Base-by-base conservation (phyloP, 257 asterid genomes). In the Ehretia macrophylla region DNA sequence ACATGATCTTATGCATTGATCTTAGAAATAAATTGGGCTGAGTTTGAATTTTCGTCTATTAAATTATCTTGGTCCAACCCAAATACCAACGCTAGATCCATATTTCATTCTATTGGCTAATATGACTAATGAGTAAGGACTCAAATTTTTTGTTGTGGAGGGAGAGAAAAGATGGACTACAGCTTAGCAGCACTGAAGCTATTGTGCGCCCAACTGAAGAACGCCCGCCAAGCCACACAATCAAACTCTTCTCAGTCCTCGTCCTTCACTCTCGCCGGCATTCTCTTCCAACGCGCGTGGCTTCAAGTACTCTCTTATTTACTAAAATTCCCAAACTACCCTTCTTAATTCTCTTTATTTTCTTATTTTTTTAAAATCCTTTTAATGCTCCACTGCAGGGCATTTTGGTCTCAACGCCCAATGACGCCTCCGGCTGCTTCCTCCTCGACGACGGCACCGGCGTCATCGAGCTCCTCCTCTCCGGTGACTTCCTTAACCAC, bases 231-330 rank as follows among this genome's bases (percentile, higher is more conserved):
- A 68, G 60, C 83, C 46, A 32, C 35, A 3, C 35, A 27, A 27
- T 27, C 35, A 27, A 11, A 42, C 12, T 42, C 63, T 14, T 66
- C 73, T 11, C 55, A 20, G 58, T 66, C 69, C 57, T 49, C 70
- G 18, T 68, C 90, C 63, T 84, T 58, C 80, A 69, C 79, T 63
- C 84, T 92, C 56, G 84, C 88, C 58, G 81, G 86, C 64, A 78
- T 92, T 73, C 96, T 85, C 67, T 92, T 88, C 81, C 99, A 92
- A 68, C 97, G 99, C 69, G 93, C 84, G 37, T 92, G 97, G 97
- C 50, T 92, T 44, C 99, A 92, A 93, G 98, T 85, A 20, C 0
- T 12, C 55, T 17, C 40, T 22, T 13, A n/a, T n/a, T n/a, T n/a
- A n/a, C 11, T 40, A n/a, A 10, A 16, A 19, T 40, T 55, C 62